phyloP scores from a whole-genome alignment of 1,139 yeast genomes.

The Groenewaldozyma auringiensis region DNA sequence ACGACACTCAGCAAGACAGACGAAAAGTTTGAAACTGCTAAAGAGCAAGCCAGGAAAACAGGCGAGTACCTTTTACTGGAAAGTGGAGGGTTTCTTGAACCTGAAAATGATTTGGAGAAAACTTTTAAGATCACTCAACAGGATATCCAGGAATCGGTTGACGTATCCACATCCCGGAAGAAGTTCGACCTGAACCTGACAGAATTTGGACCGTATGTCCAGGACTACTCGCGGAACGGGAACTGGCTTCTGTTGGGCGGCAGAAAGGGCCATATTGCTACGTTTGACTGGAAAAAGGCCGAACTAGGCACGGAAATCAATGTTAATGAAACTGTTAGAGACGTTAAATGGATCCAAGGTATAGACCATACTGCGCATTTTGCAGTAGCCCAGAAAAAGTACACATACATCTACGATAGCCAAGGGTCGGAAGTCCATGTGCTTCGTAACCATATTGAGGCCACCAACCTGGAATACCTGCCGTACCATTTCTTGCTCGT shows the following conservation, averaged over 20 bases:
- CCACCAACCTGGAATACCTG: conserved; percentile 72
- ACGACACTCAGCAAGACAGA: conserved; percentile 63
- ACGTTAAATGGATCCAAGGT: conserved; percentile 73
- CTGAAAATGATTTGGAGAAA: conserved; percentile 84
- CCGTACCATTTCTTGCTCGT: conserved; percentile 88
- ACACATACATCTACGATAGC: conserved; percentile 85
- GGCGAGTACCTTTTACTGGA: conserved; percentile 72
- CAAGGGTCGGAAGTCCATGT: conserved; percentile 90
- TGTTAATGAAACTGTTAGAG: conserved; percentile 81
- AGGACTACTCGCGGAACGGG: conserved; percentile 83
- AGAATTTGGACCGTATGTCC: conserved; percentile 79
- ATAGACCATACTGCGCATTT: conserved; percentile 69
- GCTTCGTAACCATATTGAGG: conserved; percentile 82
- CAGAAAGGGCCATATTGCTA: conserved; percentile 86
- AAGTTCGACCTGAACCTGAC: conserved; percentile 65
- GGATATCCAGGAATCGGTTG: conserved; percentile 75
- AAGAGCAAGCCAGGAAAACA: conserved; percentile 74
- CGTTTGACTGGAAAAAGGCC: conserved; percentile 94
- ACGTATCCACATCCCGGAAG: conserved; percentile 59
- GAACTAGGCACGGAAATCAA: conserved; percentile 71
- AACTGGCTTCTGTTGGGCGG: conserved; percentile 82
- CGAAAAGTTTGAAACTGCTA: conserved; percentile 67
- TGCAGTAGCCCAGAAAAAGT: conserved; percentile 96
- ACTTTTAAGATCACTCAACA: conserved; percentile 79
- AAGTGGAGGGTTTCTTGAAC: conserved; percentile 77